These are phyloP conservation scores for Gypsophila paniculata DNA, from an alignment of 179 eudicot genomes.

Conservation along the genomic window DNA sequence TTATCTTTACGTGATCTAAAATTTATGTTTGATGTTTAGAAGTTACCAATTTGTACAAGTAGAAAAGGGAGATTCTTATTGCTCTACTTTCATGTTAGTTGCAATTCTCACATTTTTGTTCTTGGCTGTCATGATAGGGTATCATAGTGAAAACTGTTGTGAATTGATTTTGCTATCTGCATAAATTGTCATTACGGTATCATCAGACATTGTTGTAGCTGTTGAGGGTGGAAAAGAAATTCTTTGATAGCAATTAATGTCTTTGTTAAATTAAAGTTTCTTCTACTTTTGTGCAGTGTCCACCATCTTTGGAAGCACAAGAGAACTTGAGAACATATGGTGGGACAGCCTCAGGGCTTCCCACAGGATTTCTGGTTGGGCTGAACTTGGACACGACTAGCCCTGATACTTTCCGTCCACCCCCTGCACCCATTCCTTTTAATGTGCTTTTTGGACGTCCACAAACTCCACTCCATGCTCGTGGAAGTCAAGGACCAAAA, in stretches of 20 bases:
- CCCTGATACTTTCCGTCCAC: conserved; percentile 75
- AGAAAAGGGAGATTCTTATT: background rate
- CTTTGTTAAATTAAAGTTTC: background rate
- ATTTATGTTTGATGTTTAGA: background rate
- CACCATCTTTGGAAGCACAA: conserved; percentile 59
- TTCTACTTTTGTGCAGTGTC: conserved; percentile 49
- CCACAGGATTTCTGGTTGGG: conserved; percentile 56
- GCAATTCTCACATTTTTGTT: background rate
- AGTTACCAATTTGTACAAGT: background rate
- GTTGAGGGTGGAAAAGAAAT: background rate
- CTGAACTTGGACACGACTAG: conserved; percentile 67
- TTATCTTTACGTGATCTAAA: background rate
- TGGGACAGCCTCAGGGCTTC: conserved; percentile 43
- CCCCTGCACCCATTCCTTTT: conserved; percentile 83
- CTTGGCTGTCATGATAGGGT: background rate
- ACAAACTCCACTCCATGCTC: conserved; percentile 33
- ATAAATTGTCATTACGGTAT: background rate
- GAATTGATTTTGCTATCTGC: background rate
- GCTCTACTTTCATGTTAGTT: background rate
- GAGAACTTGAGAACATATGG: conserved; percentile 50
- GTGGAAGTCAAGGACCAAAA: conserved; percentile 38
- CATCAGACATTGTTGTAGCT: background rate
- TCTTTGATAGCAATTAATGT: background rate
- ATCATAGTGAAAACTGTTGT: background rate
- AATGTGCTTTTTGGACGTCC: conserved; percentile 63